Base-by-base conservation (phyloP, 352 stramenopile genomes). In the Elongisporangium undulatum region DNA sequence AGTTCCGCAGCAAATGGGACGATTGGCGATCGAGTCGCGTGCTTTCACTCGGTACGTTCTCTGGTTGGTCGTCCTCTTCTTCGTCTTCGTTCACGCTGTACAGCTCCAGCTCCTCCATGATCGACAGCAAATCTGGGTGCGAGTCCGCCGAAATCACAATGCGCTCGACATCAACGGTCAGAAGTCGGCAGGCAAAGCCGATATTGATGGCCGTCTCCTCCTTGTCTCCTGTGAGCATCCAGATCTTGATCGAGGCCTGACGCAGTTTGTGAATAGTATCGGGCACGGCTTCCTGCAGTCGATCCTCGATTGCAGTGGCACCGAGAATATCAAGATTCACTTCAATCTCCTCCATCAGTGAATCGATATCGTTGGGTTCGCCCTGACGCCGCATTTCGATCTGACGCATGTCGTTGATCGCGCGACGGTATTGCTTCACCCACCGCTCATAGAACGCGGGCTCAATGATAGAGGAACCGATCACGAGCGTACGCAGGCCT, bases 131-230 rank as follows among this genome's bases (percentile, higher is more conserved):
- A 21, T 94, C 85, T 0, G 79, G 69, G 39, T 94, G 84, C 10
- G 85, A 84, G 56, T 93, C 85, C 0, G 79, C 83, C 0, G 83
- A 88, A 51, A 97, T 91, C 13, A 95, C 77, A 17, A 95, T 63
- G 3, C 83, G 79, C 58, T 97, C 88, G 74, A 99, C 98, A 56
- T 98, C 95, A 2, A 89, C 76, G 9, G 90, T 96, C 19, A 98
- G 58, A 17, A 98, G 53, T 13, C 90, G 85, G 56, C 88, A 97
- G 7, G 91, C 88, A 69, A 97, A 97, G n/a, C 86, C 95, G 67
- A 98, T 98, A 68, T 98, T 98, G 64, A 98, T 98, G 13, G 94
- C 94, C 4, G 94, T 98, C 66, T 98, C 94, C 62, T 96, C 74
- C 69, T 98, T 98, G 67, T 98, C 94, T 7, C 94, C 94, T 4